Conservation (phyloP, 495 filamentous ascomycete species). For the Penicillium goetzii region DNA sequence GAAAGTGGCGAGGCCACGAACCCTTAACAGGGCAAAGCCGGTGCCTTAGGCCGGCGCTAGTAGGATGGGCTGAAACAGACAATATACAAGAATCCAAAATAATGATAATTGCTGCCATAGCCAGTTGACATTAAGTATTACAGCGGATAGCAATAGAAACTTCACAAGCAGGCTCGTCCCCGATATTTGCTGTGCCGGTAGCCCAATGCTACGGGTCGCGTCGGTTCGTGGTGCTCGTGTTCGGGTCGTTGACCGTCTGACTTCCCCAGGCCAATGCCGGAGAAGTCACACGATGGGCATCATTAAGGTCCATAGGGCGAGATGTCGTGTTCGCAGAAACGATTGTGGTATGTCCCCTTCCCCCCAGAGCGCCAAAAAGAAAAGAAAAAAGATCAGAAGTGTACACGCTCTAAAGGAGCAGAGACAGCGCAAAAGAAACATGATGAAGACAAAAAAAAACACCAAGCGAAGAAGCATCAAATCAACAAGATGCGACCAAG, state of each 20-base stretch:
- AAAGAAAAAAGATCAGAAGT: neutral
- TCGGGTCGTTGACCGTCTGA: constrained; percentile 21
- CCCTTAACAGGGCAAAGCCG: neutral
- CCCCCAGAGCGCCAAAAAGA: constrained; percentile 13
- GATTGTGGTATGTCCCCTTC: constrained; percentile 17
- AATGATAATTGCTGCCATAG: neutral
- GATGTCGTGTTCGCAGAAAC: constrained; percentile 13
- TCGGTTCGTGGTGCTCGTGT: constrained; percentile 23
- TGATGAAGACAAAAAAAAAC: neutral
- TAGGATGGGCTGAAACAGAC: neutral
- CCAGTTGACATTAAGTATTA: constrained; percentile 29
- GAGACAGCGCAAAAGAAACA: constrained; percentile 6
- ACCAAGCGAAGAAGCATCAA: constrained; percentile 5
- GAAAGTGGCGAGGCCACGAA: neutral
- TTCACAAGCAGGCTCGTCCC: constrained; percentile 6
- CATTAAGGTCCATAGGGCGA: constrained; percentile 20
- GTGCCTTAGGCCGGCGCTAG: neutral
- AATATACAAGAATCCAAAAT: neutral
- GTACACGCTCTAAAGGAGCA: constrained; percentile 1
- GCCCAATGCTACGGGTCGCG: constrained; percentile 3
- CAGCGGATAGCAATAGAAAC: constrained; percentile 18
- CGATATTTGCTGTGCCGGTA: neutral
- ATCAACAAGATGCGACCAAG: neutral
- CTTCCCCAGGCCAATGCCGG: neutral
- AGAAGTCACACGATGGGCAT: constrained; percentile 12